Conservation (phyloP, 495 filamentous ascomycete genomes). For the Entonaema liquescens region DNA sequence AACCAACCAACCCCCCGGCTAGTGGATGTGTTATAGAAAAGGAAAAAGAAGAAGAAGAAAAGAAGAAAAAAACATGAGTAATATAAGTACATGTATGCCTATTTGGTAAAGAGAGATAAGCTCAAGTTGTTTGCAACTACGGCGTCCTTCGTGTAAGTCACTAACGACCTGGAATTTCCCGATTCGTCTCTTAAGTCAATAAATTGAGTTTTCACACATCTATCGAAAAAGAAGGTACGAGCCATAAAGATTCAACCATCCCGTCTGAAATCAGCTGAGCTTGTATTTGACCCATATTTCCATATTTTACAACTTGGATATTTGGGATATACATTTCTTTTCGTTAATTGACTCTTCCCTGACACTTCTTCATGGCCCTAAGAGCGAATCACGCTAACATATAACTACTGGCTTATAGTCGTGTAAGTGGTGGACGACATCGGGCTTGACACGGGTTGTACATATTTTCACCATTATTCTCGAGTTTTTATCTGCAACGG, state of each 20-base stretch:
- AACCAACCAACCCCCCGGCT: constrained; percentile 23
- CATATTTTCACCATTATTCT: neutral
- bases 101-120: neutral
- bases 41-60: neutral
- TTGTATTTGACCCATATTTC: constrained; percentile 19
- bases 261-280: neutral
- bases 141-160: constrained; percentile 22
- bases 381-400: constrained; percentile 29
- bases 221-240: constrained; percentile 33
- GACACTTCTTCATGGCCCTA: constrained; percentile 7
- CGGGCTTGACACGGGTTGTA: constrained; percentile 6
- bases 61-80: neutral
- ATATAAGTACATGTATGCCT: neutral
- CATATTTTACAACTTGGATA: neutral
- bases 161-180: constrained; percentile 21
- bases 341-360: constrained; percentile 17
- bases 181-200: constrained; percentile 28
- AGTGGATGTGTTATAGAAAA: neutral
- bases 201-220: constrained; percentile 29
- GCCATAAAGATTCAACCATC: constrained; percentile 2
- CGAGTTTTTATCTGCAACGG: constrained; percentile 6
- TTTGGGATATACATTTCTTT: constrained; percentile 6
- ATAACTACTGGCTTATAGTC: constrained; percentile 26
- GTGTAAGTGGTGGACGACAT: constrained; percentile 29
- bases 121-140: constrained; percentile 13